Conservation (phyloP, 2,329 filamentous ascomycete genomes). For the Fusarium dlaminii region DNA sequence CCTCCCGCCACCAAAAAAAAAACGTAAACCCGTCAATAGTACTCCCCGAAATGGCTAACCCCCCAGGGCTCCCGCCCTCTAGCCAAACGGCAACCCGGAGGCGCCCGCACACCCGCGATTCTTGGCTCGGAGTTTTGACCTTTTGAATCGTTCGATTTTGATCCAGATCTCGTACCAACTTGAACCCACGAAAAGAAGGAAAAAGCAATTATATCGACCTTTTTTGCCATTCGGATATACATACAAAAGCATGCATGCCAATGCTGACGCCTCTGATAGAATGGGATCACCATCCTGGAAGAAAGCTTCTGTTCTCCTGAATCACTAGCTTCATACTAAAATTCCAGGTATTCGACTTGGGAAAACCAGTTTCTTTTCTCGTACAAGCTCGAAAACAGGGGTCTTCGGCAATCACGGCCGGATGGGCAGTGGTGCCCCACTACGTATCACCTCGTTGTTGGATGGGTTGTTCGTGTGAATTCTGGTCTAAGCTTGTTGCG, state of each 20-base stretch:
- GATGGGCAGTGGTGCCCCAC: not conserved
- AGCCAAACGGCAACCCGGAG: not conserved
- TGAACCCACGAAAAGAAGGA: too few relatives aligned
- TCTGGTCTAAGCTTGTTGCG: not conserved
- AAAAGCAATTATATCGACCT: not conserved
- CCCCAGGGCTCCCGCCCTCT: not conserved
- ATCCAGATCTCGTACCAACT: not conserved
- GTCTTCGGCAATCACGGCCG: not conserved
- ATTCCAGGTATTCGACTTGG: not conserved
- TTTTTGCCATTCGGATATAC: not conserved
- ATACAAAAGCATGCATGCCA: not conserved
- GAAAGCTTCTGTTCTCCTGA: not conserved
- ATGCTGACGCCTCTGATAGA: not conserved
- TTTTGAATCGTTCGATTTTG: not conserved
- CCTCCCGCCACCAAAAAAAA: not conserved
- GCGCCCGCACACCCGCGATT: not conserved
- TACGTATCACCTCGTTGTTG: not conserved
- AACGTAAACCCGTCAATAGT: not conserved
- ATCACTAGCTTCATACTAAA: not conserved
- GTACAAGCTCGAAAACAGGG: conserved; percentile 6
- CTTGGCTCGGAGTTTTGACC: not conserved
- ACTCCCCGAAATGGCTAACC: not conserved
- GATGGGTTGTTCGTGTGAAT: not conserved
- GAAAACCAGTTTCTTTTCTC: not conserved
- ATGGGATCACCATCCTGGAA: not conserved